Evolutionary conservation across 1,139 yeast species (phyloP).

Genomic region (Nakaseomyces nivariensis): DNA sequence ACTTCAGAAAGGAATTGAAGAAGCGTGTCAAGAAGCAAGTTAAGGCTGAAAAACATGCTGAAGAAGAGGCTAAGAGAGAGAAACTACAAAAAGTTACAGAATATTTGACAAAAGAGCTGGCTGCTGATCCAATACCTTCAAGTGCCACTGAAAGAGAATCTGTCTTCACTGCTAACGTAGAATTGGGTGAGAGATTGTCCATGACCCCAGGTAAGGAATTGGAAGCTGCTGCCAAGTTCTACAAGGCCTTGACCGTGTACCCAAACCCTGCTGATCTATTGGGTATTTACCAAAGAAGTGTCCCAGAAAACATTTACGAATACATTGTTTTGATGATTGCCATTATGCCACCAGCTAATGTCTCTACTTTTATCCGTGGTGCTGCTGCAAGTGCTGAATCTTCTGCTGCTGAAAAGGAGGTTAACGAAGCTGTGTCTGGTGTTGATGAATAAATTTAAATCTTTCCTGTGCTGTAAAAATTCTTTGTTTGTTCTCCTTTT

Average conservation of each 20-base stretch:
- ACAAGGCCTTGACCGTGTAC: slow-evolving; percentile 88
- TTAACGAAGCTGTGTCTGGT: slow-evolving; percentile 13
- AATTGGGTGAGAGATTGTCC: slow-evolving; percentile 69
- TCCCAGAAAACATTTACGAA: slow-evolving; percentile 75
- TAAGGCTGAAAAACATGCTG: slow-evolving; percentile 46
- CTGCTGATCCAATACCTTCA: slow-evolving; percentile 66
- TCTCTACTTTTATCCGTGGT: slow-evolving; percentile 57
- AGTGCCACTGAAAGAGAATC: slow-evolving; percentile 53
- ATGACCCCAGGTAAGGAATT: slow-evolving; percentile 48
- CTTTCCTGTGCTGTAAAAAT: too few species aligned
- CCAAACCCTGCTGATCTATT: slow-evolving; percentile 91
- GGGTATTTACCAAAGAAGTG: slow-evolving; percentile 78
- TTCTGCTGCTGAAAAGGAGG: slow-evolving; percentile 15
- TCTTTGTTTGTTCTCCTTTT: not conserved
- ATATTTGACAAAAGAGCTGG: slow-evolving; percentile 55
- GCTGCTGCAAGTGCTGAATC: slow-evolving; percentile 13
- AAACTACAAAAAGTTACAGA: slow-evolving; percentile 52
- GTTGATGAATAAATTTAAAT: slow-evolving; percentile 17
- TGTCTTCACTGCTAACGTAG: slow-evolving; percentile 74
- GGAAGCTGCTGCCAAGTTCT: slow-evolving; percentile 81
- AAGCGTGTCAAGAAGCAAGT: slow-evolving; percentile 51
- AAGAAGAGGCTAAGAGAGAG: slow-evolving; percentile 50
- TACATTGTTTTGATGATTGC: slow-evolving; percentile 82
- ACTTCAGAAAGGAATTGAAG: slow-evolving; percentile 68
- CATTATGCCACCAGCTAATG: slow-evolving; percentile 75